Conservation (phyloP, 768 basidiomycete genomes). For the Xanthoconium stramineum region DNA sequence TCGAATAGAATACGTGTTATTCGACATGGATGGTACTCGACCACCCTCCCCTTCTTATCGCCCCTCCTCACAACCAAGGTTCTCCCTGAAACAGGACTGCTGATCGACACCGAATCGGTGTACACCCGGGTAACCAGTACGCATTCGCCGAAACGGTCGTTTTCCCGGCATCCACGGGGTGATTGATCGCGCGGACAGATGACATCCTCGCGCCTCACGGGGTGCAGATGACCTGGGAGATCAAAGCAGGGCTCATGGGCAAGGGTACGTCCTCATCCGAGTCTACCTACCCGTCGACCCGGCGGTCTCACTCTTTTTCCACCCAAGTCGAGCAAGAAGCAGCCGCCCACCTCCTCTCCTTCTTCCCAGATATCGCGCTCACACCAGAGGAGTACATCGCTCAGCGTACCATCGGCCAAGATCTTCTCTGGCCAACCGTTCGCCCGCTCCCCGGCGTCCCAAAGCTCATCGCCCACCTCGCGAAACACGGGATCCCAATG, state of each 20-base stretch:
- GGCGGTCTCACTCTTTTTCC: background rate
- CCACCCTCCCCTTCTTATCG: background rate
- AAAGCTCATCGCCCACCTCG: conserved; percentile 69
- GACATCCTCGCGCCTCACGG: conserved; percentile 69
- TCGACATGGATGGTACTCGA: conserved; percentile 66
- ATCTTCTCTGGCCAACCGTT: conserved; percentile 65
- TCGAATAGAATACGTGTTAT: conserved; percentile 59
- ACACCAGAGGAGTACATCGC: conserved; percentile 56
- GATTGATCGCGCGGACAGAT: conserved; percentile 40
- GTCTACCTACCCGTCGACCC: background rate
- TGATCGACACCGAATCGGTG: conserved; percentile 75
- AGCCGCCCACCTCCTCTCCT: conserved; percentile 66
- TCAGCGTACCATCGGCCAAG: conserved; percentile 56
- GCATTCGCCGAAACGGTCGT: conserved; percentile 14
- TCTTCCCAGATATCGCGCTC: conserved; percentile 71
- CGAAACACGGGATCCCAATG: conserved; percentile 65
- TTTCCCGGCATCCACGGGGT: background rate
- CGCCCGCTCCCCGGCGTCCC: conserved; percentile 69
- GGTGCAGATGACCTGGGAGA: conserved; percentile 81
- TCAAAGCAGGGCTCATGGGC: conserved; percentile 88
- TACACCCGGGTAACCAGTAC: conserved; percentile 79
- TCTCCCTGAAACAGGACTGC: conserved; percentile 44
- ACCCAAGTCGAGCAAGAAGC: conserved; percentile 60
- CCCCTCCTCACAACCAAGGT: background rate
- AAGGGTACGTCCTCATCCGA: conserved; percentile 49